phyloP scores from a whole-genome alignment of 768 basidiomycete genomes.

The Clitopilus hobsonii region DNA sequence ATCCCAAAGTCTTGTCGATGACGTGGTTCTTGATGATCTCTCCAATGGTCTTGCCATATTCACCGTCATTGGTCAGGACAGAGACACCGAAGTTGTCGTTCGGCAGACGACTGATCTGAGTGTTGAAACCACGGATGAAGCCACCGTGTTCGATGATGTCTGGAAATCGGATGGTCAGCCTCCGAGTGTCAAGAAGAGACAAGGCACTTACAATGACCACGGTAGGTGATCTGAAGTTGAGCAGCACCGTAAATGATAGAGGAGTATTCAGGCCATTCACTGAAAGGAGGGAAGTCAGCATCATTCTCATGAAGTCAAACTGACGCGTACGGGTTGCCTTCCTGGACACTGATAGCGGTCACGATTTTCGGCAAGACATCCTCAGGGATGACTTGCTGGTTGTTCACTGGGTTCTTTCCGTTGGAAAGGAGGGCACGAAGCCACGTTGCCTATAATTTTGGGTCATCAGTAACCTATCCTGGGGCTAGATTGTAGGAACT shows the following conservation, averaged over 20 bases:
- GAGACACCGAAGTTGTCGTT: constrained; percentile 18
- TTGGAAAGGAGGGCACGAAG: constrained; percentile 21
- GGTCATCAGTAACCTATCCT: neutral
- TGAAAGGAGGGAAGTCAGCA: neutral
- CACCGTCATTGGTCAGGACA: constrained; percentile 21
- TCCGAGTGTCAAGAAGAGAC: neutral
- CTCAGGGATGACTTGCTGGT: constrained; percentile 18
- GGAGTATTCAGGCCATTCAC: constrained; percentile 18
- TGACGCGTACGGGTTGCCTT: constrained; percentile 12
- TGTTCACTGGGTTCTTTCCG: constrained; percentile 17
- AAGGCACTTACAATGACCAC: constrained; percentile 17
- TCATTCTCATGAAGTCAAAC: neutral
- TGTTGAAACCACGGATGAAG: constrained; percentile 4
- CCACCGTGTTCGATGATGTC: neutral
- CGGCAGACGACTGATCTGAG: constrained; percentile 11
- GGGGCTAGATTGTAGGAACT: neutral
- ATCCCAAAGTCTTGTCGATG: constrained; percentile 17
- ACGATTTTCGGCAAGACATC: constrained; percentile 17
- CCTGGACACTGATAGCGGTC: constrained; percentile 15
- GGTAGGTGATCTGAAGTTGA: constrained; percentile 16
- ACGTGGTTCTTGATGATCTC: constrained; percentile 18
- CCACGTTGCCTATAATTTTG: constrained; percentile 20
- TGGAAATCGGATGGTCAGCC: neutral
- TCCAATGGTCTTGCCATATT: constrained; percentile 12
- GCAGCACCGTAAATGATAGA: constrained; percentile 21